A percentile compares a stretch with the other conserved stretches of the same genome.
These are phyloP conservation scores for Cutaneotrichosporon cavernicola DNA, from an alignment of 1,284 basidiomycete genomes.

Conservation along the genomic window DNA sequence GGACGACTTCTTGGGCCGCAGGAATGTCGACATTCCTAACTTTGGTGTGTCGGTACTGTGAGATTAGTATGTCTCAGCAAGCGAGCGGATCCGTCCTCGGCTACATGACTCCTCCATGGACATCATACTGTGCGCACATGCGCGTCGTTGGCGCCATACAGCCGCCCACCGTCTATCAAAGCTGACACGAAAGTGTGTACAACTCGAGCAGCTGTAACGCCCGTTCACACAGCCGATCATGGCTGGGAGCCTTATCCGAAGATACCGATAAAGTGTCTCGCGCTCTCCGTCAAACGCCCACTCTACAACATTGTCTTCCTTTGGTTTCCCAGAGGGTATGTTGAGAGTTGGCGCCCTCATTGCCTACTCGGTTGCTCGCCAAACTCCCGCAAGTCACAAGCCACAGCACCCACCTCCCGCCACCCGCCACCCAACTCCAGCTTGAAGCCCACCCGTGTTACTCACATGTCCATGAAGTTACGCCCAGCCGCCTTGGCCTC, in stretches of 20 bases:
- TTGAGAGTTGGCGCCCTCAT: no score
- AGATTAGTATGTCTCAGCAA: neutral
- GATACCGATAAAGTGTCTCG: no score
- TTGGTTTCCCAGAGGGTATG: no score
- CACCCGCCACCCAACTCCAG: neutral
- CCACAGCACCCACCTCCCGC: neutral
- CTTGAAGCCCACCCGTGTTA: constrained; percentile 6
- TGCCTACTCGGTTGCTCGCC: no score
- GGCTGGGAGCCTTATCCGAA: no score
- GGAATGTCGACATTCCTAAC: constrained; percentile 49
- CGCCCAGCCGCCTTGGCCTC: constrained; percentile 63
- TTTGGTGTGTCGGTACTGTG: constrained; percentile 70
- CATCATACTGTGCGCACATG: no score
- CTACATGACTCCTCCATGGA: neutral
- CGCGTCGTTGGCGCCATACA: no score
- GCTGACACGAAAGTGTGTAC: no score
- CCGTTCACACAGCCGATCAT: no score
- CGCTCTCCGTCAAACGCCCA: no score
- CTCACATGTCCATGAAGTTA: constrained; percentile 81
- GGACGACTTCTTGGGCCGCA: constrained; percentile 36
- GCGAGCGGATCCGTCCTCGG: neutral
- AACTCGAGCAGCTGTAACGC: no score
- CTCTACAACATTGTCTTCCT: no score
- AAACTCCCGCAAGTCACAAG: neutral
- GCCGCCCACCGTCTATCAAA: neutral